Base-by-base conservation (phyloP, 2,329 filamentous ascomycete genomes). In the Cladosporium sp. region DNA sequence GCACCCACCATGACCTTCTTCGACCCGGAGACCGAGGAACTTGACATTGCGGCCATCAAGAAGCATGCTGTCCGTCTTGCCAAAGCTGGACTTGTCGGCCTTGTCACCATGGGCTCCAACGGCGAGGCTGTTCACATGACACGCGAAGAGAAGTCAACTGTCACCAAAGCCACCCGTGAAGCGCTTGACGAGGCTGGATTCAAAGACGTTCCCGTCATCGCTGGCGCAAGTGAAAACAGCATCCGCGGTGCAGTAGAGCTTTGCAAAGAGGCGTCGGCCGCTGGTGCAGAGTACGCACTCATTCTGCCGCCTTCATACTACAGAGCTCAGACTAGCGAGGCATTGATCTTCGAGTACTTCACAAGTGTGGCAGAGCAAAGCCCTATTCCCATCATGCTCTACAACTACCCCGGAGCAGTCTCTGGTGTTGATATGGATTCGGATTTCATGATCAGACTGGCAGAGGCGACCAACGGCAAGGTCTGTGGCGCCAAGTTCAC, bases 1-100 rank as follows among this genome's bases (percentile, higher is more conserved):
- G 89, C 89, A 61, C 91, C 91, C 25, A 93, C 89, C 61, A 90
- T 94, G 86, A 95, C 90, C 69, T 95, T 96, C 74, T 96, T 96
- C 79, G 80, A 93, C 75, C 82, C 88, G 6, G 83, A 87, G 64
- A 94, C 89, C 47, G 91, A 96, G 76, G 89, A 94, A 51, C 82
- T 96, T 67, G 91, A 96, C 70, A 85, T 92, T 63, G 81, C 88
- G 37, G 83, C 84, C 60, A 89, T 94, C 77, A 89, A 90, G 75
- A 88, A 84, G 70, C 91, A 96, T 72, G 88, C 89, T 22, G 84
- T 89, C 65, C 87, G 90, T 50, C 84, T 96, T 50, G 88, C 87
- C 39, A 80, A 86, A 71, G 88, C 85, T 59, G 92, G 92, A 8
- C 84, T 96, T 11, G 89, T 87, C 50, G 91, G 91, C 37, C 82